Conservation (phyloP, 2,329 filamentous ascomycete genomes). For the Alternaria hordeiaustralica region DNA sequence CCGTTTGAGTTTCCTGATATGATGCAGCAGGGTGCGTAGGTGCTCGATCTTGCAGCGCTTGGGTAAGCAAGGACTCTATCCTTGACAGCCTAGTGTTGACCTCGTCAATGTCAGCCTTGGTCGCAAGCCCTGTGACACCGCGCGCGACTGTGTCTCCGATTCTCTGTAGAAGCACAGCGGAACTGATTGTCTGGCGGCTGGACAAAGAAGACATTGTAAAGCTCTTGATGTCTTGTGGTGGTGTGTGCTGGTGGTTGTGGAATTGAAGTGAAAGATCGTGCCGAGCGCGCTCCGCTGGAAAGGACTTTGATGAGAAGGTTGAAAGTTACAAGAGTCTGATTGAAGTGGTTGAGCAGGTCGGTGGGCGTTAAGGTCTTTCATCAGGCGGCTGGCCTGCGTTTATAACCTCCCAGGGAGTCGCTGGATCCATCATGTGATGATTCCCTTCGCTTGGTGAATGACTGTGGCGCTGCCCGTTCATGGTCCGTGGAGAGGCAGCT, state of each 20-base stretch:
- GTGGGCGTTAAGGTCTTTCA: background rate
- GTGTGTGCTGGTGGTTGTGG: background rate
- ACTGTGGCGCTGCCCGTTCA: background rate
- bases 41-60: rapidly evolving
- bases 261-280: background rate
- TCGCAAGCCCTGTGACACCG: background rate
- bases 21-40: background rate
- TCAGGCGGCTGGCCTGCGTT: background rate
- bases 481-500: background rate
- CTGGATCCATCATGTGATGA: background rate
- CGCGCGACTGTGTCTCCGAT: background rate
- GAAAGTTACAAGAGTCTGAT: background rate
- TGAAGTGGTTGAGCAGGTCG: background rate
- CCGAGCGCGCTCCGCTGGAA: background rate
- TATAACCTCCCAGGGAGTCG: background rate
- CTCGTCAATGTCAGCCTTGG: background rate
- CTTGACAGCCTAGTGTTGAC: background rate
- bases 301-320: background rate
- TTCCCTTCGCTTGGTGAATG: background rate
- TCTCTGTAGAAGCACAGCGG: background rate
- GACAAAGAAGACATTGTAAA: background rate
- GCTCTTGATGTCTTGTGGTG: no score
- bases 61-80: background rate
- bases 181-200: no score
- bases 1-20: background rate